phyloP scores from a whole-genome alignment of 2,329 filamentous ascomycete genomes.

The Sphaerostilbella broomeana region DNA sequence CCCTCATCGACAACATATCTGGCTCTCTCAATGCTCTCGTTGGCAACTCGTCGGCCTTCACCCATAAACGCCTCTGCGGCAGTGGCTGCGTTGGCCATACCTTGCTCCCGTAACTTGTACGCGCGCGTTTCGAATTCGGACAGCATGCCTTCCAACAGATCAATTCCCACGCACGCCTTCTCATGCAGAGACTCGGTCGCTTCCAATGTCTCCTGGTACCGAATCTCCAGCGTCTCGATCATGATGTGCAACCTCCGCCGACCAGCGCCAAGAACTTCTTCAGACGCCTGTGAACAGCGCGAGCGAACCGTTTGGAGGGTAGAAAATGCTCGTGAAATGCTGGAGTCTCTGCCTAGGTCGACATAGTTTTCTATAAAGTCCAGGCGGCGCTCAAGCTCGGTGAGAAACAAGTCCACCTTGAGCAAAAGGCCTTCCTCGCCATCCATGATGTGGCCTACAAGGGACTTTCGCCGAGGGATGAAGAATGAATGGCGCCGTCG shows the following conservation, averaged over 20 bases:
- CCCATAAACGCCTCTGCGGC: slow-evolving; percentile 68
- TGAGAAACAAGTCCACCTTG: slow-evolving; percentile 71
- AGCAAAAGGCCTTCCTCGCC: slow-evolving; percentile 55
- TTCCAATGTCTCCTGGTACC: slow-evolving; percentile 79
- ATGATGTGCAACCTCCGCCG: slow-evolving; percentile 78
- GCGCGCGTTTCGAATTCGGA: slow-evolving; percentile 78
- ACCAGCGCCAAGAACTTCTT: slow-evolving; percentile 82
- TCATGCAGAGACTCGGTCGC: slow-evolving; percentile 84
- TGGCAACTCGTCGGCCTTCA: slow-evolving; percentile 71
- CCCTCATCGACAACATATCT: slow-evolving; percentile 73
- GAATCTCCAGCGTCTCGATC: slow-evolving; percentile 82
- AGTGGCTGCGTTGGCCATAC: slow-evolving; percentile 59
- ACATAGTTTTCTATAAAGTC: slow-evolving; percentile 86
- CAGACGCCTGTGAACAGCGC: slow-evolving; percentile 82
- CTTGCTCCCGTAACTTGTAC: slow-evolving; percentile 70
- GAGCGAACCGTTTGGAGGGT: slow-evolving; percentile 82
- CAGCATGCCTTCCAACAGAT: slow-evolving; percentile 78
- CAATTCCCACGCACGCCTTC: slow-evolving; percentile 82
- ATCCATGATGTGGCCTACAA: slow-evolving; percentile 56
- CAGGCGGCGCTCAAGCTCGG: slow-evolving; percentile 78
- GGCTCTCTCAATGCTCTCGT: slow-evolving; percentile 69
- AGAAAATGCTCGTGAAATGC: slow-evolving; percentile 76
- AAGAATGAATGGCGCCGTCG: slow-evolving; percentile 53
- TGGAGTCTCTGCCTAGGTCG: slow-evolving; percentile 74
- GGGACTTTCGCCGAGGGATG: slow-evolving; percentile 49